These are phyloP conservation scores for Plantago major DNA, from an alignment of 257 asterid genomes.

Conservation along the genomic window DNA sequence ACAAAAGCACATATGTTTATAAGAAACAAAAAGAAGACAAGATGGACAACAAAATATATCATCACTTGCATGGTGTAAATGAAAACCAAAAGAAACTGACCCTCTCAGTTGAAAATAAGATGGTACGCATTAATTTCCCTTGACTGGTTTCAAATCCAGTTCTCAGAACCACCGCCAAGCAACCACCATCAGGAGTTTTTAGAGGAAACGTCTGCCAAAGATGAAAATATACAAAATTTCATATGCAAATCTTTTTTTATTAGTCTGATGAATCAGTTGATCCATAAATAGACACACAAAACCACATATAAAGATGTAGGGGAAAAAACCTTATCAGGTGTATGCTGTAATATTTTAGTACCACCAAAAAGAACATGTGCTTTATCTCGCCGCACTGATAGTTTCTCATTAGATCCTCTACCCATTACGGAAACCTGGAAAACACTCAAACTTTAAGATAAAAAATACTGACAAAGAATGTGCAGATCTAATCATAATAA, in stretches of 20 bases:
- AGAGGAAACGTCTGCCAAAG: conserved; percentile 64
- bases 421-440: conserved; percentile 78
- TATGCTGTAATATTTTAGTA: conserved; percentile 92
- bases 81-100: conserved; percentile 35
- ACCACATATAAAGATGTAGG: background rate
- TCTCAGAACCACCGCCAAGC: conserved; percentile 92
- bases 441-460: conserved; percentile 17
- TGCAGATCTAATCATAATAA: background rate
- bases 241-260: background rate
- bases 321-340: conserved; percentile 79
- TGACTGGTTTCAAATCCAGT: conserved; percentile 99
- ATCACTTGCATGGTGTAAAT: conserved; percentile 19
- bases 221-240: conserved; percentile 12
- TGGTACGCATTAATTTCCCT: conserved; percentile 98
- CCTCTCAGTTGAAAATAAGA: conserved; percentile 98
- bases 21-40: conserved; percentile 8
- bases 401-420: conserved; percentile 70
- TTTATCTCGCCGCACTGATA: conserved; percentile 81
- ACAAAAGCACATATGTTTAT: conserved; percentile 8
- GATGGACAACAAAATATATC: background rate
- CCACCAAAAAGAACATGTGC: conserved; percentile 97
- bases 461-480: conserved; percentile 16
- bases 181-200: conserved; percentile 98
- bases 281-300: background rate
- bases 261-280: conserved; percentile 2